Base-by-base conservation (phyloP, 768 basidiomycete species). In the Suillus plorans region DNA sequence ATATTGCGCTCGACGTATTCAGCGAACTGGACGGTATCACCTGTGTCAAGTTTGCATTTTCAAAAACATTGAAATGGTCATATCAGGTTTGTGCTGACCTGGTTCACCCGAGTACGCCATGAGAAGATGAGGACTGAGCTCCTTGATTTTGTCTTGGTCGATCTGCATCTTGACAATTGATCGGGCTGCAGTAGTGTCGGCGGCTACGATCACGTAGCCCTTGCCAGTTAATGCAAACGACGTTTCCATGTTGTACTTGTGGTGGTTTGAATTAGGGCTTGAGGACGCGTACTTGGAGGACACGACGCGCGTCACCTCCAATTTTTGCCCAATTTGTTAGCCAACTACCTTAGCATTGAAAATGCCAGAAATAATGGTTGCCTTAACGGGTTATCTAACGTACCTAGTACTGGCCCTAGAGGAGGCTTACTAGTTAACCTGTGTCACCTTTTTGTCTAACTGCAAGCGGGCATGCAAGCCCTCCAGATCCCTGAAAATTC, bases 151-250 rank as follows among this genome's bases (percentile, higher is more conserved):
- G 84, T 99, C 96, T 80, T 94, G 92, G 78, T 97, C 95, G 44
- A 84, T 76, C 82, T 99, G 97, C 95, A 99, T 97, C 80, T 95
- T 97, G 74, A 99, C 89, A 78, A 99, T 94, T 39, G 95, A 97
- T 69, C 94, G 85, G 4, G 90, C 88, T 9, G 95, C 88, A 16
- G 89, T 92, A 9, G 90, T 94, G 78, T 99, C 97, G 12, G 95
- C 89, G 2, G 96, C 95, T 70, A 99, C 80, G 67, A 99, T 86
- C 63, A 94, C 90, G 79, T 94, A 99, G 72, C 89, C 96, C 76
- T 97, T 97, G 59, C 96, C 96, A 47, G 87, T 92, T 62, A 98
- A 74, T 44, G 91, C 95, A 76, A 98, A 95, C 20, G 93, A 94
- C 61, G 88, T 91, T 74, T 97, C 95, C 94, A 97, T 96, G 64